These are phyloP conservation scores for Arabidopsis thaliana DNA, from an alignment of 345 rosid species.

Conservation along the genomic window TAIR10.1 NC_003076.8:5239501-5240000, in stretches of 20 bases:
- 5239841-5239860: slow-evolving; percentile 22
- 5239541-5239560: slow-evolving; percentile 29
- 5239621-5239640: slow-evolving; percentile 24
- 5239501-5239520: background rate
- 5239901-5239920: slow-evolving; percentile 19
- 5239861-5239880: slow-evolving; percentile 26
- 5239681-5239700: slow-evolving; percentile 26
- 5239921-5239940: background rate
- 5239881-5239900: slow-evolving; percentile 30
- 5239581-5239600: slow-evolving; percentile 39
- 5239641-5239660: slow-evolving; percentile 34
- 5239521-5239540: slow-evolving; percentile 4
- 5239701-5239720: slow-evolving; percentile 28
- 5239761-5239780: slow-evolving; percentile 32
- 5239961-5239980: background rate
- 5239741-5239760: slow-evolving; percentile 27
- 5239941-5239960: background rate
- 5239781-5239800: slow-evolving; percentile 40
- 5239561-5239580: slow-evolving; percentile 7
- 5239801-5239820: background rate
- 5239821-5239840: slow-evolving; percentile 36
- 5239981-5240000: too few species aligned
- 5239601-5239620: slow-evolving; percentile 43
- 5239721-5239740: slow-evolving; percentile 1
- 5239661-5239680: slow-evolving; percentile 24